Conservation (phyloP, 2,329 filamentous ascomycete genomes). For the Colletotrichum ledebouriae region DNA sequence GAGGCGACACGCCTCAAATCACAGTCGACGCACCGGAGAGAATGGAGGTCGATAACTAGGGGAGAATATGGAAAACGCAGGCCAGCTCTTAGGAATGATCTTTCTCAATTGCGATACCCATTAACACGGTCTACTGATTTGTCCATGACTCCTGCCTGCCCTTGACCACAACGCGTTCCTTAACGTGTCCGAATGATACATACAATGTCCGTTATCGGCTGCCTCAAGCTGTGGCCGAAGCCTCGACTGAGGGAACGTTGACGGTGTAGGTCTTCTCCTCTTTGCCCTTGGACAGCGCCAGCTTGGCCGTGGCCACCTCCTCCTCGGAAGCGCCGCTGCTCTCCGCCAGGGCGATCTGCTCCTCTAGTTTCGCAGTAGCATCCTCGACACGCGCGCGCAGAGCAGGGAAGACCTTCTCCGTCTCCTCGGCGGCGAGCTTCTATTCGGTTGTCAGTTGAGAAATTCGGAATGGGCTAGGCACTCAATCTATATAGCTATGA, state of each 20-base stretch:
- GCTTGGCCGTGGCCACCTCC: conserved; percentile 69
- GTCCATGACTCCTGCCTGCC: conserved; percentile 22
- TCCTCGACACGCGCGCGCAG: conserved; percentile 79
- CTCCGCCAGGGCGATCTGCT: conserved; percentile 77
- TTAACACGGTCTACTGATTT: conserved; percentile 8
- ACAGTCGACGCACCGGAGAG: conserved; percentile 65
- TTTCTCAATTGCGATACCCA: conserved; percentile 41
- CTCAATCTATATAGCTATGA: background rate
- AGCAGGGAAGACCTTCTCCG: conserved; percentile 82
- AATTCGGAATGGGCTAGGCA: background rate
- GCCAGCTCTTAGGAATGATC: conserved; percentile 14
- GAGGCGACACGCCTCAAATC: conserved; percentile 63
- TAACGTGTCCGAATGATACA: background rate
- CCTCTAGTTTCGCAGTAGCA: conserved; percentile 80
- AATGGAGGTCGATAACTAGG: conserved; percentile 72
- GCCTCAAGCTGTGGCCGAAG: conserved; percentile 3
- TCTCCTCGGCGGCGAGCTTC: conserved; percentile 88
- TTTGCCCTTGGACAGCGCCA: conserved; percentile 65
- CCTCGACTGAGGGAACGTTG: conserved; percentile 1
- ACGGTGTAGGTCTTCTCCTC: conserved; percentile 46
- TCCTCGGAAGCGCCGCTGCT: conserved; percentile 59
- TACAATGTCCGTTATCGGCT: background rate
- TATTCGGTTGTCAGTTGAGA: conserved; percentile 52
- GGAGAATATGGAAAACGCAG: background rate
- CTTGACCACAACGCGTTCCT: conserved; percentile 20